These are phyloP conservation scores for Chlorella sp. DNA, from an alignment of 139 green algal species.

Conservation along the genomic window DNA sequence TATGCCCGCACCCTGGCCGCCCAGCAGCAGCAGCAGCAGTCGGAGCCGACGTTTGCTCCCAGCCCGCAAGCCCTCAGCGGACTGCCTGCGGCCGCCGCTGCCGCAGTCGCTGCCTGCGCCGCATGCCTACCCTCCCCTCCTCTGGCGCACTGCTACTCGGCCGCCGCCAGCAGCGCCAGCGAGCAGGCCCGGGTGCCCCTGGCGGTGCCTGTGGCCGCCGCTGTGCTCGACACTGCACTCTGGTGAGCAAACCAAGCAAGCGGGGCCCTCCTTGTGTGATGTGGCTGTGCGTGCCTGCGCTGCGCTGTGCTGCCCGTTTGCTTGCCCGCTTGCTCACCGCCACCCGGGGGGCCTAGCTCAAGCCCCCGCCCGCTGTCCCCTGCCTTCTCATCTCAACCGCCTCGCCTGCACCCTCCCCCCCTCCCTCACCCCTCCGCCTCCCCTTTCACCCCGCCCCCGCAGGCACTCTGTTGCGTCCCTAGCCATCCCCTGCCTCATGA, in stretches of 20 bases:
- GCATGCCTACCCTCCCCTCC: neutral
- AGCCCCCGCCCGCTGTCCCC: neutral
- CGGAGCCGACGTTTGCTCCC: neutral
- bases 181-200: neutral
- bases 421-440: too few relatives aligned
- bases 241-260: neutral
- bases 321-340: neutral
- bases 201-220: constrained; percentile 18
- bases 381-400: neutral
- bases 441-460: neutral
- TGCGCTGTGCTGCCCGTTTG: neutral
- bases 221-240: constrained; percentile 19
- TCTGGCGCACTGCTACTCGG: neutral
- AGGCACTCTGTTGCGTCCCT: constrained; percentile 28
- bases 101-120: neutral
- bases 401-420: too few relatives aligned
- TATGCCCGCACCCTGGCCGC: neutral
- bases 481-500: constrained; percentile 15
- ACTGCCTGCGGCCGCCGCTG: neutral
- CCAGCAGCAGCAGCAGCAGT: neutral
- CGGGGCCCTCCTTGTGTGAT: neutral
- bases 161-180: neutral
- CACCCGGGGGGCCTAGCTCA: too few relatives aligned
- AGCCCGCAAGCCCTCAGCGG: neutral
- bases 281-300: neutral